phyloP scores from a whole-genome alignment of 179 eudicot species.

The Pouteria campechiana region DNA sequence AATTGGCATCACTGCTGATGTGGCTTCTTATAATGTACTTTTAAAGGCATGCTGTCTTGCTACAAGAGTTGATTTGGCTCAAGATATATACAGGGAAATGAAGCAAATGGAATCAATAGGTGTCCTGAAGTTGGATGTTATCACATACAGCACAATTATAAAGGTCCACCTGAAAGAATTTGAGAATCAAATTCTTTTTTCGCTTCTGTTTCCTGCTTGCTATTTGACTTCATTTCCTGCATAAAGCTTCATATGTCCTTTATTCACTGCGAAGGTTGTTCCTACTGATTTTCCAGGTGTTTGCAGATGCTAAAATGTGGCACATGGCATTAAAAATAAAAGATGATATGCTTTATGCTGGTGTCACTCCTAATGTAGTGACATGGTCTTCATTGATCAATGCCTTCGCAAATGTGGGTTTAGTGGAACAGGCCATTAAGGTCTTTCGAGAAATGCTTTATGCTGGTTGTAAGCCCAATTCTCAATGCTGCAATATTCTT shows the following conservation, averaged over 20 bases:
- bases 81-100: slow-evolving; percentile 64
- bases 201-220: background rate
- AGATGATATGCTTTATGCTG: slow-evolving; percentile 85
- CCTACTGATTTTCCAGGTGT: slow-evolving; percentile 47
- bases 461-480: slow-evolving; percentile 76
- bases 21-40: slow-evolving; percentile 84
- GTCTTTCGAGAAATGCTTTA: slow-evolving; percentile 82
- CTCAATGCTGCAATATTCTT: slow-evolving; percentile 81
- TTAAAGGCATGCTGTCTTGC: slow-evolving; percentile 87
- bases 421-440: slow-evolving; percentile 59
- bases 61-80: slow-evolving; percentile 84
- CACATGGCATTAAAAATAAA: slow-evolving; percentile 79
- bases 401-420: slow-evolving; percentile 90
- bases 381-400: slow-evolving; percentile 93
- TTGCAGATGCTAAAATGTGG: slow-evolving; percentile 92
- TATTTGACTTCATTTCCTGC: background rate
- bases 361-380: slow-evolving; percentile 75
- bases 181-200: background rate
- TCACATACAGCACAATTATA: slow-evolving; percentile 90
- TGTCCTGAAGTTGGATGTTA: slow-evolving; percentile 68
- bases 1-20: slow-evolving; percentile 59
- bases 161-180: slow-evolving; percentile 36
- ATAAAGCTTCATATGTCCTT: background rate
- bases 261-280: slow-evolving; percentile 4
- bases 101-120: slow-evolving; percentile 57